Evolutionary conservation across 495 filamentous ascomycete species (phyloP).

Genomic region (Neurospora hispaniola): DNA sequence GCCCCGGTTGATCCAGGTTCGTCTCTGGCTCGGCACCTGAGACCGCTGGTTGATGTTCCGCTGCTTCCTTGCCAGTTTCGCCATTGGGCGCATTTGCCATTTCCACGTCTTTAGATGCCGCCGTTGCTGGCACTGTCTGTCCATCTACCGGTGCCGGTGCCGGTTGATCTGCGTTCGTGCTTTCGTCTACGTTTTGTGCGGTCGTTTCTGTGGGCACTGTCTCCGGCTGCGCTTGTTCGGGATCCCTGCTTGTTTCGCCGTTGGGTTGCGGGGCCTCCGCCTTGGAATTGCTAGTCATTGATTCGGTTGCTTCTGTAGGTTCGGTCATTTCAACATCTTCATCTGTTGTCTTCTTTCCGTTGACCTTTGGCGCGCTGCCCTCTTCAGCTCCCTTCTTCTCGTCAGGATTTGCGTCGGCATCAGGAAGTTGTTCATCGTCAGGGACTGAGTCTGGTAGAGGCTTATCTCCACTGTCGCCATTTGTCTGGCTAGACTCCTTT

Average conservation of each 20-base stretch:
- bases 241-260: background rate
- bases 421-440: background rate
- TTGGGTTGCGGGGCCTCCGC: background rate
- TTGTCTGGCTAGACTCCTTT: background rate
- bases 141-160: background rate
- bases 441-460: background rate
- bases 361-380: background rate
- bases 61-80: background rate
- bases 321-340: conserved; percentile 41
- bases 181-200: background rate
- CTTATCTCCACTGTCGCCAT: background rate
- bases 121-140: background rate
- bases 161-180: background rate
- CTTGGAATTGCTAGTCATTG: background rate
- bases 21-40: background rate
- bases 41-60: background rate
- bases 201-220: background rate
- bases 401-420: background rate
- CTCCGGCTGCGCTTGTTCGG: background rate
- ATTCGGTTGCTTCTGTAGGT: conserved; percentile 2
- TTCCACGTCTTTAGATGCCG: background rate
- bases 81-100: background rate
- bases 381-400: conserved; percentile 4
- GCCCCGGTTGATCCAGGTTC: background rate
- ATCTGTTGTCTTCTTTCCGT: conserved; percentile 23